Percentiles rank a stretch among this genome's conserved stretches.
These are phyloP conservation scores for sunflower (Helianthus annuus) DNA, from an alignment of 129 eudicot genomes.

Conservation along the genomic window HanXRQr2.0-SUNRISE NC_035440.2:106896251-106896750, in stretches of 20 bases:
- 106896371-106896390: constrained; percentile 51
- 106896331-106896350: constrained; percentile 38
- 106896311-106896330: constrained; percentile 36
- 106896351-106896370: constrained; percentile 45
- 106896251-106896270: constrained; percentile 29
- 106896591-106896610: constrained; percentile 72
- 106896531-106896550: constrained; percentile 50
- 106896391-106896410: constrained; percentile 40
- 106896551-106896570: constrained; percentile 55
- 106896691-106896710: constrained; percentile 70
- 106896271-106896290: constrained; percentile 26
- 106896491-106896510: background rate
- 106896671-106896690: constrained; percentile 74
- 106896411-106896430: background rate
- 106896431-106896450: background rate
- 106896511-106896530: constrained; percentile 48
- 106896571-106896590: constrained; percentile 64
- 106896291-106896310: constrained; percentile 17
- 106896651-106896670: constrained; percentile 85
- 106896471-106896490: constrained; percentile 3
- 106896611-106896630: constrained; percentile 72
- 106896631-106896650: constrained; percentile 48
- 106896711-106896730: constrained; percentile 70
- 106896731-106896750: constrained; percentile 71
- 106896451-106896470: background rate